Conservation (phyloP, 1,284 basidiomycete genomes). For the Ustilago sp. region DNA sequence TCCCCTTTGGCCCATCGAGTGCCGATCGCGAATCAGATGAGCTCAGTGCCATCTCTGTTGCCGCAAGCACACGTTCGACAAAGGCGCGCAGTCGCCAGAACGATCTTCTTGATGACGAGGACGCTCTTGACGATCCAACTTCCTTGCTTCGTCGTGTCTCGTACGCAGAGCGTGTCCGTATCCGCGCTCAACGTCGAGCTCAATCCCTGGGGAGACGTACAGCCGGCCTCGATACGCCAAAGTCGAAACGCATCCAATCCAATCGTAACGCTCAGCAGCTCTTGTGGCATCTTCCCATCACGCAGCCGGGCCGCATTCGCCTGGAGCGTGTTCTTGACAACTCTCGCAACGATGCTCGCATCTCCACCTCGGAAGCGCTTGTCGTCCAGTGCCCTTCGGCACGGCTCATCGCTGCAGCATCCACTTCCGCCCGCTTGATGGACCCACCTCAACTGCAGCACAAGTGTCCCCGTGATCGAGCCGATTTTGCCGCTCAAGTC, state of each 20-base stretch:
- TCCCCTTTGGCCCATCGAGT: conserved; percentile 68
- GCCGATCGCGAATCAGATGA: conserved; percentile 28
- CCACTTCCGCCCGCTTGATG: background rate
- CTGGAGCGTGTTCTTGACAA: conserved; percentile 65
- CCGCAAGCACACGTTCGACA: conserved; percentile 14
- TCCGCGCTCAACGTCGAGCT: conserved; percentile 42
- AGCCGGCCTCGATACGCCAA: conserved; percentile 29
- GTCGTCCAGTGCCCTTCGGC: conserved; percentile 65
- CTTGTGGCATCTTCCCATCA: conserved; percentile 59
- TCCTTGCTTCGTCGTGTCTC: conserved; percentile 45
- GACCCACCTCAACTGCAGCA: conserved; percentile 32
- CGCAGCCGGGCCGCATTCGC: conserved; percentile 54
- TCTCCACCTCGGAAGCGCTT: conserved; percentile 53
- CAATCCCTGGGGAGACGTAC: conserved; percentile 22
- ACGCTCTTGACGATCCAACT: conserved; percentile 38
- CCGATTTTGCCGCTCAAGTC: conserved; percentile 54
- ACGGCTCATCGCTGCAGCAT: conserved; percentile 36
- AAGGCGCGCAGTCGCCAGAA: conserved; percentile 14
- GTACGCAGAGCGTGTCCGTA: conserved; percentile 39
- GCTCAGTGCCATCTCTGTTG: conserved; percentile 35
- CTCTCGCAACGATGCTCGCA: conserved; percentile 57
- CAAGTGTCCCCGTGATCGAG: conserved; percentile 62
- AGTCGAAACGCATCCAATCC: conserved; percentile 16
- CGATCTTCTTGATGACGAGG: conserved; percentile 34
- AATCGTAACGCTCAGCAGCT: conserved; percentile 30